These are phyloP conservation scores for Cardamine chenopodiifolia DNA, from an alignment of 345 rosid species.

Conservation along the genomic window DNA sequence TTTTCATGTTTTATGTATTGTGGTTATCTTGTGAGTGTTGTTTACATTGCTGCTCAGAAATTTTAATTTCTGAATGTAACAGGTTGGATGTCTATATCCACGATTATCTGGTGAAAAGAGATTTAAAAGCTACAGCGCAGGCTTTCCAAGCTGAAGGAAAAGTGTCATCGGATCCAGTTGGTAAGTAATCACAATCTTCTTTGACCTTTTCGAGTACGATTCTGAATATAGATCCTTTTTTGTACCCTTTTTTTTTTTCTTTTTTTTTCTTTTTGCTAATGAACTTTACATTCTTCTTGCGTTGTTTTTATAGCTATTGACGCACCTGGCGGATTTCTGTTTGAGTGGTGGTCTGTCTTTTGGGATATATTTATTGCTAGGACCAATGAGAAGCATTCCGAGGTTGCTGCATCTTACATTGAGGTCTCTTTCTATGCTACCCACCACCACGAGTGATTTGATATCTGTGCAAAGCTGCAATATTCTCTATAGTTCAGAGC, in stretches of 20 bases:
- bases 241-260: background rate
- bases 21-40: background rate
- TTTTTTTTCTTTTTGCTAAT: background rate
- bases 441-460: conserved; percentile 7
- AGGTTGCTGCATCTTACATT: conserved; percentile 96
- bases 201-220: background rate
- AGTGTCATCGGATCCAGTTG: conserved; percentile 98
- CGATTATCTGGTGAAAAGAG: conserved; percentile 94
- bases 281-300: conserved; percentile 18
- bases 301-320: conserved; percentile 74
- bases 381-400: conserved; percentile 97
- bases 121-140: conserved; percentile 93
- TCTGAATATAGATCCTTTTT: conserved; percentile 1
- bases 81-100: conserved; percentile 98
- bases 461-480: conserved; percentile 15
- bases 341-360: conserved; percentile 99
- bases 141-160: conserved; percentile 98
- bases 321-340: conserved; percentile 98
- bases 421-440: conserved; percentile 58
- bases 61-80: conserved; percentile 28
- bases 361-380: conserved; percentile 99
- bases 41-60: background rate
- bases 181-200: conserved; percentile 51
- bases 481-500: background rate
- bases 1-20: conserved; percentile 3